Conservation (phyloP, 176 grass and related monocot genomes). For the Oryza rufipogon region DNA sequence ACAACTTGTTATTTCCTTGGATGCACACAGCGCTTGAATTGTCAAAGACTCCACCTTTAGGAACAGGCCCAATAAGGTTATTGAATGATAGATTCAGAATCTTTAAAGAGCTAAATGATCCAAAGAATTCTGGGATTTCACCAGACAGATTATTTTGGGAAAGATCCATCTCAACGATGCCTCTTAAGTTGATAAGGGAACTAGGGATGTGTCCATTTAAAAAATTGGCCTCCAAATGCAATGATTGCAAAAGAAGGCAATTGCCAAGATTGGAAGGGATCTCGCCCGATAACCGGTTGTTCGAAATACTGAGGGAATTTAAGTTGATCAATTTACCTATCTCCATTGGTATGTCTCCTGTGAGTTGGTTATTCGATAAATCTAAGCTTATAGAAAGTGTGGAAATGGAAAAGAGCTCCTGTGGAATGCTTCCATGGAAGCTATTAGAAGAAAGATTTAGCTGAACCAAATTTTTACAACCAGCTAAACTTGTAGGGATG, state of each 20-base stretch:
- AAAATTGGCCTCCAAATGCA: constrained; percentile 32
- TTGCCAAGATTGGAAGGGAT: constrained; percentile 43
- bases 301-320: neutral
- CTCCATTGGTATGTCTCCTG: constrained; percentile 21
- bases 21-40: neutral
- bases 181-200: constrained; percentile 11
- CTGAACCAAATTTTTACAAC: neutral
- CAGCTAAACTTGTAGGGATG: constrained; percentile 5
- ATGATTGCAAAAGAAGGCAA: neutral
- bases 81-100: constrained; percentile 46
- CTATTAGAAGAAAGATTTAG: constrained; percentile 39
- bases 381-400: constrained; percentile 21
- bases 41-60: neutral
- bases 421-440: constrained; percentile 30
- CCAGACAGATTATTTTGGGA: constrained; percentile 48
- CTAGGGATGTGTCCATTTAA: constrained; percentile 32
- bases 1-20: neutral
- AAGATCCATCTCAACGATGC: constrained; percentile 35
- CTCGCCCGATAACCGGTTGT: constrained; percentile 13
- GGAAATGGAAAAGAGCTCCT: neutral
- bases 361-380: constrained; percentile 18
- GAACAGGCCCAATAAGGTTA: constrained; percentile 27
- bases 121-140: constrained; percentile 10
- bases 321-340: constrained; percentile 38
- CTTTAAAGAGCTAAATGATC: constrained; percentile 2